A percentile compares a stretch with the other conserved stretches of the same genome.
phyloP scores from a whole-genome alignment of 495 filamentous ascomycete genomes.

The Neurospora cerealis region DNA sequence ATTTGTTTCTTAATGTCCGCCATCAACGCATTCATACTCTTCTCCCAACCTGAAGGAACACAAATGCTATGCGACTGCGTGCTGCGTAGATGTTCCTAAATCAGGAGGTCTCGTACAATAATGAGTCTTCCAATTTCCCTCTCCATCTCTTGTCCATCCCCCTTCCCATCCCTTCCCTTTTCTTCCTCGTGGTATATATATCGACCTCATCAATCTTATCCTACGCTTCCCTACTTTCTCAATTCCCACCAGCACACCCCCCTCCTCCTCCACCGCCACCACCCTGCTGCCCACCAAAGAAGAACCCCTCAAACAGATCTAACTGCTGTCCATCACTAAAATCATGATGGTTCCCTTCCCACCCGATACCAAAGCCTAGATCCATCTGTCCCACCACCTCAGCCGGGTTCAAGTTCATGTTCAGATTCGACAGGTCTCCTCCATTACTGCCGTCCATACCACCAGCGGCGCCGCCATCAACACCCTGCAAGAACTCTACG shows the following conservation, averaged over 20 bases:
- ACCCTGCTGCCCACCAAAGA: conserved; percentile 58
- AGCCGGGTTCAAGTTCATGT: not conserved
- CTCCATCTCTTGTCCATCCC: not conserved
- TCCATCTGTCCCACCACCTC: conserved; percentile 37
- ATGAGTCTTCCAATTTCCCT: not conserved
- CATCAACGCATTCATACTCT: not conserved
- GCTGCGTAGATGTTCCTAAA: not conserved
- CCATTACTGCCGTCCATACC: conserved; percentile 15
- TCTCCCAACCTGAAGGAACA: not conserved
- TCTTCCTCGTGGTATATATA: not conserved
- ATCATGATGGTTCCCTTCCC: conserved; percentile 64
- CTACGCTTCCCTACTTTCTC: not conserved
- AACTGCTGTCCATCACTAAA: conserved; percentile 69
- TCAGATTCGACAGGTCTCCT: conserved; percentile 11
- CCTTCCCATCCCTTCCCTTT: not conserved
- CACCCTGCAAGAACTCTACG: conserved; percentile 35
- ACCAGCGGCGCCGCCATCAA: conserved; percentile 5
- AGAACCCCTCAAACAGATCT: conserved; percentile 86
- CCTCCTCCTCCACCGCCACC: conserved; percentile 1
- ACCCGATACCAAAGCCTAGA: conserved; percentile 64
- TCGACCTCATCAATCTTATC: not conserved
- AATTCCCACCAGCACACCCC: not conserved
- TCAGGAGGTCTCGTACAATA: not conserved
- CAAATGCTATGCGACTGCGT: not conserved
- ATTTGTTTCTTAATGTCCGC: not conserved